Evolutionary conservation across 371 early-diverging fungal genomes (phyloP), one percentile per base, ranked within the genome.

Genomic region (Circinella umbellata): DNA sequence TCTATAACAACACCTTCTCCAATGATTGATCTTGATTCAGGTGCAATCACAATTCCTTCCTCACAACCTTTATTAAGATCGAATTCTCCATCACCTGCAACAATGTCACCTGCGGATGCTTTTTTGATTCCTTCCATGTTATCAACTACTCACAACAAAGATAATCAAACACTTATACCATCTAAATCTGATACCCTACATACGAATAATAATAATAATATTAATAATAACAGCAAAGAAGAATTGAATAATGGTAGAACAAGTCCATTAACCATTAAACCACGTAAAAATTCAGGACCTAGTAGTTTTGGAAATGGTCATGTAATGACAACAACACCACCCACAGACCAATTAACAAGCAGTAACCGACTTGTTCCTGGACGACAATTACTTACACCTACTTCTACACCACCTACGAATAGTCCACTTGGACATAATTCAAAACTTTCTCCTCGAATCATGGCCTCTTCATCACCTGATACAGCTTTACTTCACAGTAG

Each of bases 401-500:
- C 49, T 34, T 17, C 63, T 14, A 37, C 59, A 54, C 51, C 51
- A 14, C 63, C 67, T 6, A 35, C 42, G 42, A 46, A 15, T 51
- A 54, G 11, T 37, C 27, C 48, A 48, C 46, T 63, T 39, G 61
- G 51, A 51, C 61, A 36, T 35, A 42, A 66, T 1, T 39, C 75
- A 1, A 80, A 81, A 51, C 53, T 81, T 4, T 68, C 76, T 3
- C 81, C 81, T 0, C 39, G 71, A 11, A 54, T 42, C 9, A 9
- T 72, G 13, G 68, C 69, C 7, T 61, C 75, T 27, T 69, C 59
- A 7, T 74, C 77, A 48, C 66, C 70, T 14, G 61, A 68, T 4
- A 59, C 34, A n/a, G 35, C 11, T 59, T 14, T 53, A 27, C 27
- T 27, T 3, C 70, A 76, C 20, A 38, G 61, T 20, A 69, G 69